Percentiles rank a stretch among this genome's conserved stretches.
These are phyloP conservation scores for Graphilbum sp. DNA, from an alignment of 2,329 filamentous ascomycete species.

Conservation along the genomic window DNA sequence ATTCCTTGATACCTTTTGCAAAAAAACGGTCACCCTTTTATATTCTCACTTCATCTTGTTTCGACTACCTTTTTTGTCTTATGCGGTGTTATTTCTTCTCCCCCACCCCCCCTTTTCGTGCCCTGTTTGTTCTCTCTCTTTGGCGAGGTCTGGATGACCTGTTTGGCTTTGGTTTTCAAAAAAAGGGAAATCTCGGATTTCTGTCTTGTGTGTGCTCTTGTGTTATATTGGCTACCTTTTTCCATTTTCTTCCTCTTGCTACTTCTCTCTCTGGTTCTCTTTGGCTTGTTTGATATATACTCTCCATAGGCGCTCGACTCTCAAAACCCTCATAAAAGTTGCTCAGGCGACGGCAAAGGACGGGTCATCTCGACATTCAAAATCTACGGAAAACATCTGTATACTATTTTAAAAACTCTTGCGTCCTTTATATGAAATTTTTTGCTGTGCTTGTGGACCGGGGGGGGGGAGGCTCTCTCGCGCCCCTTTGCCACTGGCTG, in stretches of 20 bases:
- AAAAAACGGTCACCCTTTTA: conserved; percentile 8
- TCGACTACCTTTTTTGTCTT: conserved; percentile 14
- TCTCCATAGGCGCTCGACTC: conserved; percentile 10
- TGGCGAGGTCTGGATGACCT: conserved; percentile 1
- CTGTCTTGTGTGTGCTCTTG: conserved; percentile 10
- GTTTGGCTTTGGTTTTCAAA: conserved; percentile 7
- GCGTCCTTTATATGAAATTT: neutral
- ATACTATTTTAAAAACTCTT: conserved; percentile 5
- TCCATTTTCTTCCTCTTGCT: neutral
- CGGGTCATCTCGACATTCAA: conserved; percentile 4
- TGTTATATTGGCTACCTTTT: neutral
- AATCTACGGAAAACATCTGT: conserved; percentile 2
- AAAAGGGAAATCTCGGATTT: neutral
- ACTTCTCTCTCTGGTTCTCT: neutral
- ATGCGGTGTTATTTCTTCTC: neutral
- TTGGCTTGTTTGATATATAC: conserved; percentile 8
- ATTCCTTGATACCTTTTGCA: conserved; percentile 13
- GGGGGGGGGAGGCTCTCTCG: no score
- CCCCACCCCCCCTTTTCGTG: neutral
- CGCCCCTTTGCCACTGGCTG: neutral
- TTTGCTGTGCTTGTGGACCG: conserved; percentile 1
- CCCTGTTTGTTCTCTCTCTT: conserved; percentile 8
- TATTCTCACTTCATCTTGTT: conserved; percentile 9
- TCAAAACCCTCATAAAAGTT: conserved; percentile 3
- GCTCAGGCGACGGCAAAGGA: conserved; percentile 8